A percentile compares a stretch with the other conserved stretches of the same genome.
These are phyloP conservation scores for Cajanus cajan DNA, from an alignment of 306 rosid species.

Conservation along the genomic window DNA sequence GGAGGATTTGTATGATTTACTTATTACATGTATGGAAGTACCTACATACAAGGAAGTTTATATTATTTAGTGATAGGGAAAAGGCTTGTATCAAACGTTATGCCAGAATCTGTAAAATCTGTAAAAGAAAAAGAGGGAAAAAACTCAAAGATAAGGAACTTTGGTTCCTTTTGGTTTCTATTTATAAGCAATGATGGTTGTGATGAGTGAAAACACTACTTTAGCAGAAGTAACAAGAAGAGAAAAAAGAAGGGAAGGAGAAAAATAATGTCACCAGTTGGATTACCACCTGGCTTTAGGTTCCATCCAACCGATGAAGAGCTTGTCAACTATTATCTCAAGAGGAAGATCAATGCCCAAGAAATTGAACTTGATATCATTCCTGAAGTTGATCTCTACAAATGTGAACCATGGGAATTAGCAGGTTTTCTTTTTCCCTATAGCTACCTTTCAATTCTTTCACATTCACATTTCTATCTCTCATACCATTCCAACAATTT, in stretches of 20 bases:
- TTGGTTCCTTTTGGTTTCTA: slow-evolving; percentile 46
- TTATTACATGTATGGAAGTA: slow-evolving; percentile 9
- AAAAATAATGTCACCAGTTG: slow-evolving; percentile 81
- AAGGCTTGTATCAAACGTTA: slow-evolving; percentile 81
- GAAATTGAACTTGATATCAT: slow-evolving; percentile 97
- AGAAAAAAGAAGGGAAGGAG: not conserved
- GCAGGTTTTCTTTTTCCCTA: slow-evolving; percentile 54
- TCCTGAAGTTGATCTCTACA: slow-evolving; percentile 99
- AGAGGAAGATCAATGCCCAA: slow-evolving; percentile 84
- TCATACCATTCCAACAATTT: not conserved
- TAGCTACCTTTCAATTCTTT: not conserved
- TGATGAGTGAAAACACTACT: slow-evolving; percentile 39
- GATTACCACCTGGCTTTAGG: slow-evolving; percentile 99
- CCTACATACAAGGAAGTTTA: slow-evolving; percentile 24
- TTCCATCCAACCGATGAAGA: slow-evolving; percentile 99
- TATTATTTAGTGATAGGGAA: slow-evolving; percentile 30
- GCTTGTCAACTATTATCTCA: slow-evolving; percentile 92
- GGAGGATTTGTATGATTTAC: slow-evolving; percentile 19
- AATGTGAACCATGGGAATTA: slow-evolving; percentile 99
- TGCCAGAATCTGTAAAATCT: slow-evolving; percentile 85
- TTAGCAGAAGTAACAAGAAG: slow-evolving; percentile 20
- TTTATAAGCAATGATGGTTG: slow-evolving; percentile 45
- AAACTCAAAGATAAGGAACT: slow-evolving; percentile 72
- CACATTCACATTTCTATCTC: not conserved
- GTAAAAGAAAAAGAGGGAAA: slow-evolving; percentile 59